Evolutionary conservation across 2,329 filamentous ascomycete genomes (phyloP), one percentile per base, ranked within the genome.

Genomic region (Exophiala lecanii-corni): DNA sequence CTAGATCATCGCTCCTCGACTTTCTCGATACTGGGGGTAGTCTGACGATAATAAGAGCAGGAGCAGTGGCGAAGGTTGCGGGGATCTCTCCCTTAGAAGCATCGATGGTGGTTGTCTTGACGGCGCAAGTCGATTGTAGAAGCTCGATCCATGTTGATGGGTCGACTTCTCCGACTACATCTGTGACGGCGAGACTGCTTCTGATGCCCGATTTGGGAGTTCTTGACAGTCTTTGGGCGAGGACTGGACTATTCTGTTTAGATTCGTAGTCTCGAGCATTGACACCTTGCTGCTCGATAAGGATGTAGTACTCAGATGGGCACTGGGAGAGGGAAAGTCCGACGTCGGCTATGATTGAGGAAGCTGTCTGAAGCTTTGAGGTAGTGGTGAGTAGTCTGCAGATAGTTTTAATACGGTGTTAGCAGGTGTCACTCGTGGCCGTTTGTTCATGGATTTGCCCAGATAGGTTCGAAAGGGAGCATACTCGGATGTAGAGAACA

Each of bases 401-500:
- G 34, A 19, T 35, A 21, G 17, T 17, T 21, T 5, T 16, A 19
- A 40, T 6, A 21, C 20, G 13, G 21, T 25, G 21, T 13, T 35
- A 31, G 13, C 38, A n/a, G n/a, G n/a, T n/a, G n/a, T n/a, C n/a
- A n/a, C n/a, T n/a, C n/a, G n/a, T n/a, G n/a, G n/a, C n/a, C n/a
- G n/a, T n/a, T n/a, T n/a, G n/a, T n/a, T n/a, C n/a, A n/a, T n/a
- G n/a, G n/a, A n/a, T n/a, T n/a, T n/a, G n/a, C n/a, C n/a, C n/a
- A n/a, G n/a, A n/a, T n/a, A n/a, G n/a, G n/a, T n/a, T n/a, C n/a
- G n/a, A n/a, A 5, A 17, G 36, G 33, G 23, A 42, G 55, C 82
- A 59, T 82, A 95, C 89, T 82, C 72, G 50, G 84, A 77, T 34
- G 84, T 91, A 21, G 91, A 96, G 64, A 94, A 83, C 54, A 96